A percentile compares a stretch with the other conserved stretches of the same genome.
These are phyloP conservation scores for Yarrowia galli DNA, from an alignment of 1,139 yeast species.

Conservation along the genomic window DNA sequence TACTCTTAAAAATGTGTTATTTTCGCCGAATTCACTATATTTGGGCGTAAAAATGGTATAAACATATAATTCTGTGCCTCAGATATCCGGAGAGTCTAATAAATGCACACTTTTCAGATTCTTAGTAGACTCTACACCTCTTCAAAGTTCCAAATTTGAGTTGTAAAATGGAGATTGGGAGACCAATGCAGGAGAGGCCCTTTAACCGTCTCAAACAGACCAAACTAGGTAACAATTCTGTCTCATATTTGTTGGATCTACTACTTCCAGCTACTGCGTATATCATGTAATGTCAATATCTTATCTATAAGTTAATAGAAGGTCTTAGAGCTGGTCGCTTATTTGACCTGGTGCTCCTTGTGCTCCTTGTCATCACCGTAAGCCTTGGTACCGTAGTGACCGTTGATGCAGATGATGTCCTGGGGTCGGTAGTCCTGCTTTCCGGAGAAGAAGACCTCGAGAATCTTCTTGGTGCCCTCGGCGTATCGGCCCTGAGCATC, in stretches of 20 bases:
- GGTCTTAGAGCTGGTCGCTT: neutral
- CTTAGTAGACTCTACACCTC: too few relatives aligned
- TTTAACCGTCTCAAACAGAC: too few relatives aligned
- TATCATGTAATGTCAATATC: neutral
- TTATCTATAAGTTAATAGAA: neutral
- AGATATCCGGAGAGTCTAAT: too few relatives aligned
- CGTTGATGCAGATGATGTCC: conserved; percentile 22
- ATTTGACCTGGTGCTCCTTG: conserved; percentile 10
- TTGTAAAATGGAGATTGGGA: too few relatives aligned
- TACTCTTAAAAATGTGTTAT: neutral
- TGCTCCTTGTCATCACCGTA: conserved; percentile 19
- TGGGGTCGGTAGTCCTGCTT: conserved; percentile 26
- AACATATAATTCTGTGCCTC: too few relatives aligned
- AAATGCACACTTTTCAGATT: too few relatives aligned
- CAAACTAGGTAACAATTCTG: too few relatives aligned
- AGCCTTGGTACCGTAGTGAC: conserved; percentile 27
- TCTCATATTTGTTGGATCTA: too few relatives aligned
- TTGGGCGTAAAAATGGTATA: too few relatives aligned
- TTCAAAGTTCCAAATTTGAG: too few relatives aligned
- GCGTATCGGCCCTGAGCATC: conserved; percentile 20
- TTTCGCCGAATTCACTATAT: neutral
- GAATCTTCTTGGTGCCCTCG: conserved; percentile 20
- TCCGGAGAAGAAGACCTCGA: conserved; percentile 24
- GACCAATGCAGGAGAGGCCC: too few relatives aligned
- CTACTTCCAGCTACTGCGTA: neutral